Evolutionary conservation across 2,329 filamentous ascomycete genomes (phyloP).

Genomic region (Colletotrichum melonis): DNA sequence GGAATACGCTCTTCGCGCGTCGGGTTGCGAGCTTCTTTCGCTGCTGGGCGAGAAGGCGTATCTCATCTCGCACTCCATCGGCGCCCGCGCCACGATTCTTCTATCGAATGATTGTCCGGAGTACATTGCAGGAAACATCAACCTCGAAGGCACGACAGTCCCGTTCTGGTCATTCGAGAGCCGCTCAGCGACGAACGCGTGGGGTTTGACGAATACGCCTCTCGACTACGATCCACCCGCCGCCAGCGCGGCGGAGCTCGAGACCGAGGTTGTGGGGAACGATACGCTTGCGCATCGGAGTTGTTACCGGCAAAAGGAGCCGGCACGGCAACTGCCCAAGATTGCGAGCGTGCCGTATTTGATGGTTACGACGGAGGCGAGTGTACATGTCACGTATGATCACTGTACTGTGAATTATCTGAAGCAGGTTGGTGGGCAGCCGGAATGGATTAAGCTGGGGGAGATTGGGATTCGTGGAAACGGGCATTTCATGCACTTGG

Average conservation of each 20-base stretch:
- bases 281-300: slow-evolving; percentile 15
- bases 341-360: slow-evolving; percentile 59
- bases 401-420: slow-evolving; percentile 65
- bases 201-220: slow-evolving; percentile 54
- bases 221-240: slow-evolving; percentile 54
- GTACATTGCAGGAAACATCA: slow-evolving; percentile 42
- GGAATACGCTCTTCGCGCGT: slow-evolving; percentile 42
- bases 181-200: slow-evolving; percentile 42
- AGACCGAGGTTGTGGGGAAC: slow-evolving; percentile 30
- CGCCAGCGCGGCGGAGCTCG: slow-evolving; percentile 17
- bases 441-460: slow-evolving; percentile 57
- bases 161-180: slow-evolving; percentile 42
- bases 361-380: slow-evolving; percentile 63
- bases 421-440: slow-evolving; percentile 60
- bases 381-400: slow-evolving; percentile 65
- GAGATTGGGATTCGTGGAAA: slow-evolving; percentile 61
- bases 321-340: slow-evolving; percentile 56
- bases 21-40: slow-evolving; percentile 43
- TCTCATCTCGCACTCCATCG: slow-evolving; percentile 46
- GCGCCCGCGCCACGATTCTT: slow-evolving; percentile 35
- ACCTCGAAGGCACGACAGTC: slow-evolving; percentile 42
- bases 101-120: slow-evolving; percentile 43
- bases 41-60: slow-evolving; percentile 44
- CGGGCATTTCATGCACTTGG: slow-evolving; percentile 66
- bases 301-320: slow-evolving; percentile 30